phyloP scores from a whole-genome alignment of 2,329 filamentous ascomycete species.

The Aspergillus vadensis region DNA sequence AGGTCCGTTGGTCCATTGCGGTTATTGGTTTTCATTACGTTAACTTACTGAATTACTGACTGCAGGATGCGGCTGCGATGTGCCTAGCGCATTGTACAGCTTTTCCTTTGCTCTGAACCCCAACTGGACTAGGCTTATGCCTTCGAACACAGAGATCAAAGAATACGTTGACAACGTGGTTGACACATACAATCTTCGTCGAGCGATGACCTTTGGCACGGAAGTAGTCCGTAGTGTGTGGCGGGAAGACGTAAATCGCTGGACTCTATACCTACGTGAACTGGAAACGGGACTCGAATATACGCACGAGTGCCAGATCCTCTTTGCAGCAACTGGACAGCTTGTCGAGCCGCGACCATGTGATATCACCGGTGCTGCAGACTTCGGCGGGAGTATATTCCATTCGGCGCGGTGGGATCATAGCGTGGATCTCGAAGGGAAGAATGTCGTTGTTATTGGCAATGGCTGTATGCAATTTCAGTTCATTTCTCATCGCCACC shows the following conservation, averaged over 20 bases:
- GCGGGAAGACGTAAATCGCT: conserved; percentile 54
- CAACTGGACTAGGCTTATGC: conserved; percentile 53
- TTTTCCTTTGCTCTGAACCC: conserved; percentile 57
- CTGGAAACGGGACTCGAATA: conserved; percentile 24
- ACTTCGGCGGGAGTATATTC: conserved; percentile 28
- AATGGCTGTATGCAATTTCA: conserved; percentile 34
- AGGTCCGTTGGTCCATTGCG: conserved; percentile 24
- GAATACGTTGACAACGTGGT: conserved; percentile 54
- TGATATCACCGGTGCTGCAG: conserved; percentile 27
- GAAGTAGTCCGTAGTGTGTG: conserved; percentile 40
- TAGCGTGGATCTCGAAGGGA: conserved; percentile 24
- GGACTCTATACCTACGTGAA: conserved; percentile 40
- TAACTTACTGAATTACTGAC: conserved; percentile 9
- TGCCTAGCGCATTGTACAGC: conserved; percentile 57
- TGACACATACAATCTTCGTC: conserved; percentile 47
- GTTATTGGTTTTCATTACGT: background rate
- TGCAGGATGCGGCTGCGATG: conserved; percentile 53
- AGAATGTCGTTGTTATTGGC: conserved; percentile 32
- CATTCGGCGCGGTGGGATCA: conserved; percentile 32
- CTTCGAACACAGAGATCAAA: conserved; percentile 53
- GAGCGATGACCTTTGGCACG: conserved; percentile 20
- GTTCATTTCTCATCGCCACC: no score
- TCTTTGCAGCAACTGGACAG: conserved; percentile 56
- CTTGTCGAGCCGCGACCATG: conserved; percentile 56
- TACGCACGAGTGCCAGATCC: conserved; percentile 50